Conservation (phyloP, 371 early-diverging fungal genomes). For the Mortierella polycephala region DNA sequence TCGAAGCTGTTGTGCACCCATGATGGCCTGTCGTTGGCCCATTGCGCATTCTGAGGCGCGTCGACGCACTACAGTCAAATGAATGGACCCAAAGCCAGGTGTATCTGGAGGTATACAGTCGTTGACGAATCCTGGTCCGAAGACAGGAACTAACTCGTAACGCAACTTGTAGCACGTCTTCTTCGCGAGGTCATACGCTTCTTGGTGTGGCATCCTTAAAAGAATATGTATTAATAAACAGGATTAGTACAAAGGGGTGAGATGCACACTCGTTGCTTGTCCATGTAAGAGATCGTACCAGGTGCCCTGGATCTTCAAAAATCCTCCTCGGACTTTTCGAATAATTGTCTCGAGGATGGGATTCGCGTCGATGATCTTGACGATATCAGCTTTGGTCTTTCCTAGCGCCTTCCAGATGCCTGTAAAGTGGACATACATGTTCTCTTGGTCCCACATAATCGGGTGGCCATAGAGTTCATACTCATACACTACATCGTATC, state of each 20-base stretch:
- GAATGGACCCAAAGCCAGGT: slow-evolving; percentile 56
- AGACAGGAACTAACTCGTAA: slow-evolving; percentile 69
- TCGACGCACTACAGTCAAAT: slow-evolving; percentile 38
- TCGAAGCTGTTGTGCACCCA: slow-evolving; percentile 44
- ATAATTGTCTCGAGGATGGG: slow-evolving; percentile 65
- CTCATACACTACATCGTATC: slow-evolving; percentile 65
- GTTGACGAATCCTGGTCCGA: slow-evolving; percentile 65
- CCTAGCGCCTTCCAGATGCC: slow-evolving; percentile 81
- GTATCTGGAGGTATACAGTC: slow-evolving; percentile 65
- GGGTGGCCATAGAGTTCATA: slow-evolving; percentile 68
- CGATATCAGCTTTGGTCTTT: slow-evolving; percentile 75
- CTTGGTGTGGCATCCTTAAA: slow-evolving; percentile 68
- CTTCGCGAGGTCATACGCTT: slow-evolving; percentile 65
- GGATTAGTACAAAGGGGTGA: not conserved
- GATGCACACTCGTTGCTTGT: not conserved
- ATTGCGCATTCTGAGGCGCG: slow-evolving; percentile 44
- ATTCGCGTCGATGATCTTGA: slow-evolving; percentile 73
- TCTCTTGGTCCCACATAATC: slow-evolving; percentile 81
- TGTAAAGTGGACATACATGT: slow-evolving; percentile 77
- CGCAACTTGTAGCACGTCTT: slow-evolving; percentile 69
- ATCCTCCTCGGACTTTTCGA: slow-evolving; percentile 77
- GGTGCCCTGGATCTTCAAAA: slow-evolving; percentile 77
- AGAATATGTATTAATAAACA: not conserved
- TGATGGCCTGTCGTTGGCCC: slow-evolving; percentile 26
- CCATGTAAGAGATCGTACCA: slow-evolving; percentile 56